phyloP scores from a whole-genome alignment of 495 filamentous ascomycete species.

The Evernia prunastri region DNA sequence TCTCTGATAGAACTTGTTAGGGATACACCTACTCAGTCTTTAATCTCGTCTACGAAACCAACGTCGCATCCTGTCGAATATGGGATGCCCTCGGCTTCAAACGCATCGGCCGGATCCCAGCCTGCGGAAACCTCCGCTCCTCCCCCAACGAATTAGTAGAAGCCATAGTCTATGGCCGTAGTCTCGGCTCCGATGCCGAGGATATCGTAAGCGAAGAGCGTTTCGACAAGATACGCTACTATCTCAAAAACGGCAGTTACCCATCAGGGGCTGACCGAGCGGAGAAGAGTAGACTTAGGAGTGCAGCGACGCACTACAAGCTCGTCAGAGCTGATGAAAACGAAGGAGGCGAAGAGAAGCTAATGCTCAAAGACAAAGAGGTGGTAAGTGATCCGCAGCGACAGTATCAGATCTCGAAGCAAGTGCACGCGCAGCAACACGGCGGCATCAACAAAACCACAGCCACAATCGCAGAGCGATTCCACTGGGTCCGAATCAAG shows the following conservation, averaged over 20 bases:
- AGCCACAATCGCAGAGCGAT: constrained; percentile 84
- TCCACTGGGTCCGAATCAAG: constrained; percentile 98
- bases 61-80: constrained; percentile 87
- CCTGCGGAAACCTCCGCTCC: constrained; percentile 76
- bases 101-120: constrained; percentile 85
- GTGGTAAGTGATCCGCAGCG: constrained; percentile 85
- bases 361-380: constrained; percentile 98
- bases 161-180: constrained; percentile 93
- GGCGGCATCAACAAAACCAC: constrained; percentile 98
- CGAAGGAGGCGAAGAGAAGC: constrained; percentile 50
- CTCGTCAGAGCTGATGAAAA: constrained; percentile 46
- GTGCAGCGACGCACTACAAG: constrained; percentile 94
- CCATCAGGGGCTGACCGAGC: constrained; percentile 88
- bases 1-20: constrained; percentile 27
- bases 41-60: constrained; percentile 97
- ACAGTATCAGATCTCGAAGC: constrained; percentile 83
- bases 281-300: constrained; percentile 88
- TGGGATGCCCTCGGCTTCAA: constrained; percentile 99
- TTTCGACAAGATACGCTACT: constrained; percentile 97
- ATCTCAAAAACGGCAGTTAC: constrained; percentile 91
- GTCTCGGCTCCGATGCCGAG: constrained; percentile 69
- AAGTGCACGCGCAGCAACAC: constrained; percentile 70
- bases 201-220: constrained; percentile 92
- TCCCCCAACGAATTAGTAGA: constrained; percentile 77
- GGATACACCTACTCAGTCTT: constrained; percentile 96